Evolutionary conservation across 1,139 yeast species (phyloP).

Genomic region (Blastobotrys buckinghamii): DNA sequence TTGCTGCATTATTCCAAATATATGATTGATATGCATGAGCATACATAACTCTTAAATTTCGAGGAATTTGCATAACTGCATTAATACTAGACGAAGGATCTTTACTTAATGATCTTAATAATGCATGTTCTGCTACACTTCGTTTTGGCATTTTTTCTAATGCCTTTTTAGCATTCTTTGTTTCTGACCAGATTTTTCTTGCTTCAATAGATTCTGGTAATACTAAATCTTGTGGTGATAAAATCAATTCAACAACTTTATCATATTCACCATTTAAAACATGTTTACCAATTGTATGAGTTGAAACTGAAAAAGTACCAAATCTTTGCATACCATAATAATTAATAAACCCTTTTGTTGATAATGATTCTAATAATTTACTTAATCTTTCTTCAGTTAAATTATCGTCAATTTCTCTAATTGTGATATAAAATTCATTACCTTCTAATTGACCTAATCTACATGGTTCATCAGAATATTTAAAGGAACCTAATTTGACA

Average conservation of each 20-base stretch:
- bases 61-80: slow-evolving; percentile 87
- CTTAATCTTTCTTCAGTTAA: slow-evolving; percentile 20
- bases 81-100: slow-evolving; percentile 52
- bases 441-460: slow-evolving; percentile 81
- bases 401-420: slow-evolving; percentile 55
- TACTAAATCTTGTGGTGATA: slow-evolving; percentile 80
- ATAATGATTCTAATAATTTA: slow-evolving; percentile 53
- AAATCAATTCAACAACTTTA: slow-evolving; percentile 66
- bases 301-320: slow-evolving; percentile 90
- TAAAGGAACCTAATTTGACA: slow-evolving; percentile 68
- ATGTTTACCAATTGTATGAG: slow-evolving; percentile 76
- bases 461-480: slow-evolving; percentile 57
- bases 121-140: slow-evolving; percentile 77
- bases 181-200: slow-evolving; percentile 73
- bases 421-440: slow-evolving; percentile 78
- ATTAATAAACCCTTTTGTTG: slow-evolving; percentile 73
- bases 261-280: slow-evolving; percentile 73
- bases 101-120: slow-evolving; percentile 53
- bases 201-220: slow-evolving; percentile 80
- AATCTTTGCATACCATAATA: slow-evolving; percentile 97
- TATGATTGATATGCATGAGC: slow-evolving; percentile 97
- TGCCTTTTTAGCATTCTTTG: slow-evolving; percentile 60
- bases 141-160: slow-evolving; percentile 75
- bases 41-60: slow-evolving; percentile 89
- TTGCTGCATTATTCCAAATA: slow-evolving; percentile 86